phyloP scores from a whole-genome alignment of 768 basidiomycete genomes.

The Tricholoma terreum region DNA sequence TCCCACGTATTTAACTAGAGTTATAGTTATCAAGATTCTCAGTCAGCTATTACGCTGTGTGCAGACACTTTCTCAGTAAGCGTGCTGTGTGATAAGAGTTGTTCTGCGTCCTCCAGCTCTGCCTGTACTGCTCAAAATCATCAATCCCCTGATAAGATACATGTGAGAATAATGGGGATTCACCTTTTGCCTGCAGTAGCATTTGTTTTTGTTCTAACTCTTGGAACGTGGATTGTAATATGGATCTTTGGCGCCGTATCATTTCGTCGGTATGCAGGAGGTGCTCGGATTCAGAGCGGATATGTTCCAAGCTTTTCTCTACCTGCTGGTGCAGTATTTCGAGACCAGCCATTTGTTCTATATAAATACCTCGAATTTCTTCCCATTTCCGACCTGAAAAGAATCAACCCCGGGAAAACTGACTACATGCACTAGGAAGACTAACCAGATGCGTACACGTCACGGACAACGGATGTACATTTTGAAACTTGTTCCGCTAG shows the following conservation, averaged over 20 bases:
- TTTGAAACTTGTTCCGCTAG: slow-evolving; percentile 55
- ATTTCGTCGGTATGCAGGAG: slow-evolving; percentile 41
- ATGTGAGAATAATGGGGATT: background rate
- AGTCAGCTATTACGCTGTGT: background rate
- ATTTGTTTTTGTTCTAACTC: slow-evolving; percentile 41
- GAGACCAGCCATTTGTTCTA: slow-evolving; percentile 61
- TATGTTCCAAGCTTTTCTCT: slow-evolving; percentile 37
- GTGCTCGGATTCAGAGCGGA: slow-evolving; percentile 43
- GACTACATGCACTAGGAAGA: slow-evolving; percentile 1
- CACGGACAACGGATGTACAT: slow-evolving; percentile 37
- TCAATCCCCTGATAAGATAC: background rate
- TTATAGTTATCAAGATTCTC: background rate
- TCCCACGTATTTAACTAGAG: background rate
- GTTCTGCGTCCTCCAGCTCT: slow-evolving; percentile 39
- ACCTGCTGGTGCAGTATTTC: slow-evolving; percentile 56
- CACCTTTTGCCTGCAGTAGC: slow-evolving; percentile 43
- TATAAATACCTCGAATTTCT: slow-evolving; percentile 51
- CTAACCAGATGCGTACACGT: slow-evolving; percentile 37
- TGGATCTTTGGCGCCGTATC: slow-evolving; percentile 37
- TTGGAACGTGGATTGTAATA: slow-evolving; percentile 37
- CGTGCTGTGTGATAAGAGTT: slow-evolving; percentile 30
- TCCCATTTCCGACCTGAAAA: slow-evolving; percentile 57
- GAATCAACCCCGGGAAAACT: background rate
- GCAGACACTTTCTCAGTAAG: background rate
- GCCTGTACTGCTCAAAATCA: slow-evolving; percentile 34